Conservation (phyloP, 2,329 filamentous ascomycete genomes). For the Atkinsonella texensis region DNA sequence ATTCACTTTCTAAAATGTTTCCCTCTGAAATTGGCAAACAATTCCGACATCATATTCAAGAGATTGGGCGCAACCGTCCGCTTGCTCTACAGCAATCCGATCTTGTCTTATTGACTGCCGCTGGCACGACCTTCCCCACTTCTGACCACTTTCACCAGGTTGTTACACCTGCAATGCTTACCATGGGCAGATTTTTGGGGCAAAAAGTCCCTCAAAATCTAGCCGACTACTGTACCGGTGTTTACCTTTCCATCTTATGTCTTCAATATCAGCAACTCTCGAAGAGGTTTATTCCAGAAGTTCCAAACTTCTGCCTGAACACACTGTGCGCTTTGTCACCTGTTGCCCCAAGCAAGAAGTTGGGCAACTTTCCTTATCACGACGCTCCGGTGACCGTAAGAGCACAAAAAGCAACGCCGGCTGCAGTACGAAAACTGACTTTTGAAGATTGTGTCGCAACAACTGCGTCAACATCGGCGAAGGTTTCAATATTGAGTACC, state of each 20-base stretch:
- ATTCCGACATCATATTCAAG: conserved; percentile 61
- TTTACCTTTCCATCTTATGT: conserved; percentile 66
- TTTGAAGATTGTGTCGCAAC: conserved; percentile 44
- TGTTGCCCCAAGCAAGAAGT: conserved; percentile 28
- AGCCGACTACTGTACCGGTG: conserved; percentile 58
- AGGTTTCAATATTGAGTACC: conserved; percentile 49
- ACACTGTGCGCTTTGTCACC: conserved; percentile 59
- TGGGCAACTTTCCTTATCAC: conserved; percentile 51
- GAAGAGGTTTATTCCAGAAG: conserved; percentile 81
- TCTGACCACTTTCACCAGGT: conserved; percentile 97
- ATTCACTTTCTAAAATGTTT: conserved; percentile 82
- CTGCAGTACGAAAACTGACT: conserved; percentile 37
- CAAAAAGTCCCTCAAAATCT: conserved; percentile 57
- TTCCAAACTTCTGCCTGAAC: conserved; percentile 70
- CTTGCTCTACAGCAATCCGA: conserved; percentile 54
- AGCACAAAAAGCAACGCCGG: conserved; percentile 30
- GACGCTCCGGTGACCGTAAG: conserved; percentile 39
- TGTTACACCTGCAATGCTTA: conserved; percentile 76
- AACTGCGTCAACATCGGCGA: conserved; percentile 27
- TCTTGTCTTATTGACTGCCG: conserved; percentile 68
- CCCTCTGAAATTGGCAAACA: conserved; percentile 64
- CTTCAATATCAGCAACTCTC: conserved; percentile 74
- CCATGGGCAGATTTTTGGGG: conserved; percentile 73
- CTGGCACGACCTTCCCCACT: conserved; percentile 79
- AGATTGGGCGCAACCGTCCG: conserved; percentile 36